phyloP scores from a whole-genome alignment of 2,329 filamentous ascomycete species.

The Xylaria sp. region DNA sequence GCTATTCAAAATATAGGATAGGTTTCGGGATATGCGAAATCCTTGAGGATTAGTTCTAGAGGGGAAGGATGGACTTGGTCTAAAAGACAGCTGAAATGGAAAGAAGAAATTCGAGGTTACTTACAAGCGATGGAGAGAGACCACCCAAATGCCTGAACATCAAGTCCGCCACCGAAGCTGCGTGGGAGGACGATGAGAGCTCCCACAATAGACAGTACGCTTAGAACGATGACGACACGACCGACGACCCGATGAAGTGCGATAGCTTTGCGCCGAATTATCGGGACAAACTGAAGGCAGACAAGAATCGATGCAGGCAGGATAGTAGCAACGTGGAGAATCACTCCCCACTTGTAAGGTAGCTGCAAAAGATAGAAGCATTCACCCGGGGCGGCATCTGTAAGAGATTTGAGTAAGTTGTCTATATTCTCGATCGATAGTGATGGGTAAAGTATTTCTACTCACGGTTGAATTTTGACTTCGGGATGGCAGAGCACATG shows the following conservation, averaged over 20 bases:
- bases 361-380: constrained; percentile 47
- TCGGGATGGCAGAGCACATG: constrained; percentile 38
- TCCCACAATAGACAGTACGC: constrained; percentile 52
- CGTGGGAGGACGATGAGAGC: constrained; percentile 58
- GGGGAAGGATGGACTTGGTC: too few relatives aligned
- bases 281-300: constrained; percentile 55
- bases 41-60: too few relatives aligned
- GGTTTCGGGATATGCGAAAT: too few relatives aligned
- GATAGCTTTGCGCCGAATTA: constrained; percentile 52
- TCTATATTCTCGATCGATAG: background rate
- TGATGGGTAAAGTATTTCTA: background rate
- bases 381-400: constrained; percentile 44
- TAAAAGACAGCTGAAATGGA: background rate
- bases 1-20: background rate
- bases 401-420: background rate
- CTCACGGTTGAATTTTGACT: constrained; percentile 14
- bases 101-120: background rate
- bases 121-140: constrained; percentile 42
- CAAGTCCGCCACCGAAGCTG: constrained; percentile 59
- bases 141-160: constrained; percentile 52
- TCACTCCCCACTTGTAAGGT: constrained; percentile 47
- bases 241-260: constrained; percentile 65
- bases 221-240: constrained; percentile 57
- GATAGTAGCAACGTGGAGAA: constrained; percentile 52
- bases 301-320: constrained; percentile 48